Conservation (phyloP, 2,329 filamentous ascomycete genomes). For the Pseudopithomyces chartarum region DNA sequence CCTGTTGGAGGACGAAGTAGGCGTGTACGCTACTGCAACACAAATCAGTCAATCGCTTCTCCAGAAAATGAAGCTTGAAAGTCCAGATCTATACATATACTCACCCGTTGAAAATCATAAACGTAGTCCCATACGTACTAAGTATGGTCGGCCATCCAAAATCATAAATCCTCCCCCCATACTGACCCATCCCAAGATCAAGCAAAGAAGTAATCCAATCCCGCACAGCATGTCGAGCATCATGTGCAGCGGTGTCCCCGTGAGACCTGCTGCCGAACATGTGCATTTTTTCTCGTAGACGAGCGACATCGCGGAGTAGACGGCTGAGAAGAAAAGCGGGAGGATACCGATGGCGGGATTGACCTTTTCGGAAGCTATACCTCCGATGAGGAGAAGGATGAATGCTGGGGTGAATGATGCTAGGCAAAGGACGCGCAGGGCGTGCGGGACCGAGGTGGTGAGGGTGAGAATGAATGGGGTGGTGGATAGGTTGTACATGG, state of each 20-base stretch:
- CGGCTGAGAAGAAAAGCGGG: conserved; percentile 33
- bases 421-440: conserved; percentile 31
- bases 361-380: conserved; percentile 22
- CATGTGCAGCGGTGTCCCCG: conserved; percentile 33
- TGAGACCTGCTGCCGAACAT: conserved; percentile 27
- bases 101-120: conserved; percentile 35
- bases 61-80: too few relatives aligned
- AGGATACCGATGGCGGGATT: conserved; percentile 37
- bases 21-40: conserved; percentile 26
- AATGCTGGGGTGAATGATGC: conserved; percentile 31
- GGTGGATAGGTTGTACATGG: background rate
- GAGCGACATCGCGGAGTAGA: conserved; percentile 26
- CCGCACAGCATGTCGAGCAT: conserved; percentile 27
- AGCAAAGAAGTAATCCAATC: conserved; percentile 23
- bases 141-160: conserved; percentile 20
- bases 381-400: conserved; percentile 31
- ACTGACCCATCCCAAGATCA: conserved; percentile 19
- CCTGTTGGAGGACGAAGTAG: conserved; percentile 26
- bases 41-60: background rate
- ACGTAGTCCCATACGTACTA: conserved; percentile 35
- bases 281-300: conserved; percentile 31
- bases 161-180: too few relatives aligned
- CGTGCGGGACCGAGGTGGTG: conserved; percentile 24
- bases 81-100: too few relatives aligned
- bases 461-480: conserved; percentile 32